A percentile compares a stretch with the other conserved stretches of the same genome.
phyloP scores from a whole-genome alignment of 1,139 yeast species.

The Candida glucosophila region DNA sequence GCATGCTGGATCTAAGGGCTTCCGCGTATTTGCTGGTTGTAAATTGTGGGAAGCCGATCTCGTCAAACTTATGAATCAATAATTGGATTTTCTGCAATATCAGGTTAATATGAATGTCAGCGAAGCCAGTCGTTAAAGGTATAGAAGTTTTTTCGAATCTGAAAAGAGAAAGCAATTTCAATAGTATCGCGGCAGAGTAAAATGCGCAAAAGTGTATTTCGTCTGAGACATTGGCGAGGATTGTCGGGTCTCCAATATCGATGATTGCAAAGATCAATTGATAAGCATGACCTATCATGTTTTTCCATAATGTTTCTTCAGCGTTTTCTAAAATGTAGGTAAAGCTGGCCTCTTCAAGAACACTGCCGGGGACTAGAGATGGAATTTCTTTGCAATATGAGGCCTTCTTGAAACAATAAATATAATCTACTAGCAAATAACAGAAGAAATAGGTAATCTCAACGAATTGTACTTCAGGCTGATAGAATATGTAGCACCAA shows the following conservation, averaged over 20 bases:
- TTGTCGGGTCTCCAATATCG: constrained; percentile 46
- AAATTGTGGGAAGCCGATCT: neutral
- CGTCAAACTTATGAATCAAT: constrained; percentile 1
- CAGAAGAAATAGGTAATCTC: constrained; percentile 68
- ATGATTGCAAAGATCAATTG: constrained; percentile 33
- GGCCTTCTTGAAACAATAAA: constrained; percentile 19
- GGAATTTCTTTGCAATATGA: neutral
- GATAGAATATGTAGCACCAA: constrained; percentile 66
- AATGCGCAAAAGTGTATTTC: constrained; percentile 55
- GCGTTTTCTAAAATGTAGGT: constrained; percentile 14
- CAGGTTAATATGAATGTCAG: constrained; percentile 71
- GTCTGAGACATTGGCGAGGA: constrained; percentile 62
- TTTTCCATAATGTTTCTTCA: constrained; percentile 12
- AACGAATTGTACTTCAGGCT: constrained; percentile 70
- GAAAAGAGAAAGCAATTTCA: constrained; percentile 15
- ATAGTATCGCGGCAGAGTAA: constrained; percentile 39
- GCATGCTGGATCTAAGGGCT: too few species aligned
- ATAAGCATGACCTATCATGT: constrained; percentile 27
- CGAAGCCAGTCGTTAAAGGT: constrained; percentile 52
- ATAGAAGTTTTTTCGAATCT: constrained; percentile 5
- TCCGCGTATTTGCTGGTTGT: too few species aligned
- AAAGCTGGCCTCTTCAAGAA: constrained; percentile 14
- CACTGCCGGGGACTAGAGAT: constrained; percentile 33
- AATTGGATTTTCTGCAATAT: constrained; percentile 17
- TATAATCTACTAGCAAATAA: constrained; percentile 37